Conservation (phyloP, 2,329 filamentous ascomycete species). For the Rhytidhysteron rufulum region DNA sequence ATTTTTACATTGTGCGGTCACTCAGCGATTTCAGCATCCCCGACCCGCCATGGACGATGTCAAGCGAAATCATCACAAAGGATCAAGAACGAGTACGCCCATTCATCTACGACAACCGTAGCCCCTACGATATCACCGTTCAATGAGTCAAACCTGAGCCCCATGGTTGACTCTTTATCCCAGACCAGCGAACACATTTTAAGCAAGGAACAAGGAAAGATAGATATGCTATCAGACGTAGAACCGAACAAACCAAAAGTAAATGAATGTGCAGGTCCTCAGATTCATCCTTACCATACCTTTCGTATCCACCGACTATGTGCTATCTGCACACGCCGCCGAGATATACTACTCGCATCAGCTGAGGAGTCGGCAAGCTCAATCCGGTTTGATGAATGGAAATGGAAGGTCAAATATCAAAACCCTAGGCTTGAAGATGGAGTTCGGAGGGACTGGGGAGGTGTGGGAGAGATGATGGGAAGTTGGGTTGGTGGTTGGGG, state of each 20-base stretch:
- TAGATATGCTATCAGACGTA: too few relatives aligned
- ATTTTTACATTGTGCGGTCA: slow-evolving; percentile 43
- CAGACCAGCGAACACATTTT: too few relatives aligned
- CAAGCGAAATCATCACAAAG: too few relatives aligned
- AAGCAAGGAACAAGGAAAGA: too few relatives aligned
- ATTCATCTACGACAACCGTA: too few relatives aligned
- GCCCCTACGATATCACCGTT: too few relatives aligned
- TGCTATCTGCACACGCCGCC: slow-evolving; percentile 21
- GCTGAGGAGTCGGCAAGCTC: slow-evolving; percentile 2
- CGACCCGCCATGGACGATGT: slow-evolving; percentile 31
- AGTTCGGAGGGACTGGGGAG: slow-evolving; percentile 18
- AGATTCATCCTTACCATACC: slow-evolving; percentile 33
- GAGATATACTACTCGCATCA: slow-evolving; percentile 10
- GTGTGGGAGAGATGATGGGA: slow-evolving; percentile 10
- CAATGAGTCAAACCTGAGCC: too few relatives aligned
- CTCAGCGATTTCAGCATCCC: slow-evolving; percentile 27
- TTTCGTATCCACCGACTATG: slow-evolving; percentile 31
- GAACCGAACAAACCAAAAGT: too few relatives aligned
- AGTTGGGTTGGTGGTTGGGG: slow-evolving; percentile 14
- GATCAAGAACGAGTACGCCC: too few relatives aligned
- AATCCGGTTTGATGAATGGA: slow-evolving; percentile 36
- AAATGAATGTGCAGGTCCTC: slow-evolving; percentile 3
- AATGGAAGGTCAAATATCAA: slow-evolving; percentile 40
- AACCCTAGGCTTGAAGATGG: slow-evolving; percentile 20
- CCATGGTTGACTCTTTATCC: too few relatives aligned